Evolutionary conservation across 768 basidiomycete species (phyloP).

Genomic region (Lanmaoa rubissima): DNA sequence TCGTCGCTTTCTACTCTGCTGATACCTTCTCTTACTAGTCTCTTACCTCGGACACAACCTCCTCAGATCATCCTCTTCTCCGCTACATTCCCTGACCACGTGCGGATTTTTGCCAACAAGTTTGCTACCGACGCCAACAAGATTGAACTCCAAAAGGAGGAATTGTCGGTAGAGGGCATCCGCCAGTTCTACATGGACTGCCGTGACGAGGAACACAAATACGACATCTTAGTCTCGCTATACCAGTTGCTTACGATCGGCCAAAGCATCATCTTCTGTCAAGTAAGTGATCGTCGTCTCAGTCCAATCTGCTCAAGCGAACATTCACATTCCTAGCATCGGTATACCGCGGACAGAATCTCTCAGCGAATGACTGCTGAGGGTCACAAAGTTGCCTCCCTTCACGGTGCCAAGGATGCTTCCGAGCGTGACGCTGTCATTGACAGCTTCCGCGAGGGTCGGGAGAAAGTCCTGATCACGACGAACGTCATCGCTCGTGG

Average conservation of each 20-base stretch:
- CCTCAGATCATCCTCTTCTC: conserved; percentile 95
- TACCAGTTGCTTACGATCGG: conserved; percentile 93
- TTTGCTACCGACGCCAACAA: conserved; percentile 96
- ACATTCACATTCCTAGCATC: conserved; percentile 49
- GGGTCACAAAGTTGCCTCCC: conserved; percentile 93
- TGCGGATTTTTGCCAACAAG: conserved; percentile 86
- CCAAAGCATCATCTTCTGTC: conserved; percentile 98
- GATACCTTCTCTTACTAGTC: conserved; percentile 36
- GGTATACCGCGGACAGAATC: conserved; percentile 91
- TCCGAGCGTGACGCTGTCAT: conserved; percentile 88
- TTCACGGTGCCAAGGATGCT: conserved; percentile 93
- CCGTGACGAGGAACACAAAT: conserved; percentile 87
- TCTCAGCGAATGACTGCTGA: conserved; percentile 87
- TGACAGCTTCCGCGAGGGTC: conserved; percentile 93
- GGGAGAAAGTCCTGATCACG: conserved; percentile 96
- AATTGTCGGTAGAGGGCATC: conserved; percentile 91
- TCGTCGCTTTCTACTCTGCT: conserved; percentile 4
- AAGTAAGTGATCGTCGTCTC: conserved; percentile 47
- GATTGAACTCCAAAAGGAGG: conserved; percentile 92
- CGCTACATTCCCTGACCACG: conserved; percentile 94
- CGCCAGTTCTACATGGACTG: conserved; percentile 99
- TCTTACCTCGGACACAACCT: conserved; percentile 52
- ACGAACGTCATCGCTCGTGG: conserved; percentile 98
- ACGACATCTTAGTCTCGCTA: conserved; percentile 87
- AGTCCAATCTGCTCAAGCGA: background rate